Evolutionary conservation across 192 early-diverging fungal genomes (phyloP), one percentile per base, ranked within the genome.

Genomic region (Dissophora ornata): DNA sequence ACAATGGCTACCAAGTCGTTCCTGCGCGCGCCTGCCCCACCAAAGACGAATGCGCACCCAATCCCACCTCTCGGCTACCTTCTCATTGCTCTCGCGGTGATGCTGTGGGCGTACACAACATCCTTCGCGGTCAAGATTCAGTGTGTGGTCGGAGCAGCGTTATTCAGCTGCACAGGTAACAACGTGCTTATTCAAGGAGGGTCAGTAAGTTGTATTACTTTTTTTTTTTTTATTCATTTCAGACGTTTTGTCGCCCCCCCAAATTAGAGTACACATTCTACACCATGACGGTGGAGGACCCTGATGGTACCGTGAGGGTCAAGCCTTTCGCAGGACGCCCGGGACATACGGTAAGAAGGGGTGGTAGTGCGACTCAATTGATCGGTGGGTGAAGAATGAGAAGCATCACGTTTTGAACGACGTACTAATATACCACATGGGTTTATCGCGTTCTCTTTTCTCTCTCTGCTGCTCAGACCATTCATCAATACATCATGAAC

Each of bases 401-500:
- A n/a, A n/a, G n/a, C n/a, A n/a, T n/a, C n/a, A n/a, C n/a, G n/a
- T n/a, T n/a, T n/a, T n/a, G n/a, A n/a, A n/a, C n/a, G n/a, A n/a
- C n/a, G n/a, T n/a, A n/a, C n/a, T n/a, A n/a, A n/a, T n/a, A n/a
- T n/a, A n/a, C n/a, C n/a, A n/a, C n/a, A n/a, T n/a, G n/a, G n/a
- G n/a, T n/a, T n/a, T n/a, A n/a, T n/a, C n/a, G n/a, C n/a, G n/a
- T n/a, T n/a, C n/a, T n/a, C n/a, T n/a, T n/a, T n/a, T n/a, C n/a
- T n/a, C n/a, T n/a, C n/a, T n/a, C n/a, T n/a, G n/a, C n/a, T n/a
- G n/a, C n/a, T n/a, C 62, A 77, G 73, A 77, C 73, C 13, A 41
- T 77, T 7, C 64, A 77, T 38, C 73, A 77, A 53, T 77, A 67
- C 30, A 52, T 77, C 30, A 77, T 77, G 73, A 77, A 77, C 40